These are phyloP conservation scores for Calcarisporium arbuscula DNA, from an alignment of 2,329 filamentous ascomycete genomes.

Conservation along the genomic window DNA sequence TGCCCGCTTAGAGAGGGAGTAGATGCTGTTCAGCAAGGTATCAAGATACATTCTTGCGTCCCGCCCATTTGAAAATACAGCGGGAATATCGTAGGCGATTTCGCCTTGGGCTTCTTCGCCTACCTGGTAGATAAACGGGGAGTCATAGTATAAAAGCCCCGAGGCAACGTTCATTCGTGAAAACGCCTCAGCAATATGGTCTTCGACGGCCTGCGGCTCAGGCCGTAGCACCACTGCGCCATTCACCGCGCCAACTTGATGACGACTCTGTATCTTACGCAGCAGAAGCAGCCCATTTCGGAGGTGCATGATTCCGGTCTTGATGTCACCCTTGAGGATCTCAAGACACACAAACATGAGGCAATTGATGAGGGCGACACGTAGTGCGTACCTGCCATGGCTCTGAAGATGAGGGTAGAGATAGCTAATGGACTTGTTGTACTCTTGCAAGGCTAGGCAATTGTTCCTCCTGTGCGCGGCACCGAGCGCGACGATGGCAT, in stretches of 20 bases:
- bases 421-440: conserved; percentile 30
- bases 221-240: conserved; percentile 8
- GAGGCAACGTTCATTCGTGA: conserved; percentile 20
- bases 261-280: conserved; percentile 10
- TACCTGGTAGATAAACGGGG: conserved; percentile 6
- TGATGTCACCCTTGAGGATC: conserved; percentile 25
- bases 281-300: conserved; percentile 23
- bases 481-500: conserved; percentile 34
- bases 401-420: conserved; percentile 21
- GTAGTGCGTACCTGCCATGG: conserved; percentile 19
- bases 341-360: conserved; percentile 34
- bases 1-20: conserved; percentile 1
- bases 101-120: conserved; percentile 6
- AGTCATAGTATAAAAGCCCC: conserved; percentile 21
- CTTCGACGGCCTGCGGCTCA: conserved; percentile 7
- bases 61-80: background rate
- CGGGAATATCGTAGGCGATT: conserved; percentile 8
- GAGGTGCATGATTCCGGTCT: conserved; percentile 21
- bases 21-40: conserved; percentile 3
- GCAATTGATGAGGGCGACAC: conserved; percentile 33
- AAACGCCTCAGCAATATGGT: conserved; percentile 17
- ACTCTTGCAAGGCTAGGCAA: conserved; percentile 25
- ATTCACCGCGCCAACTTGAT: conserved; percentile 2
- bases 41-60: conserved; percentile 6
- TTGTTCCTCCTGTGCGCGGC: conserved; percentile 22